Percentiles rank a stretch among this genome's conserved stretches.
phyloP scores from a whole-genome alignment of 208 protist genomes.

The Acanthamoeba sp. region DNA sequence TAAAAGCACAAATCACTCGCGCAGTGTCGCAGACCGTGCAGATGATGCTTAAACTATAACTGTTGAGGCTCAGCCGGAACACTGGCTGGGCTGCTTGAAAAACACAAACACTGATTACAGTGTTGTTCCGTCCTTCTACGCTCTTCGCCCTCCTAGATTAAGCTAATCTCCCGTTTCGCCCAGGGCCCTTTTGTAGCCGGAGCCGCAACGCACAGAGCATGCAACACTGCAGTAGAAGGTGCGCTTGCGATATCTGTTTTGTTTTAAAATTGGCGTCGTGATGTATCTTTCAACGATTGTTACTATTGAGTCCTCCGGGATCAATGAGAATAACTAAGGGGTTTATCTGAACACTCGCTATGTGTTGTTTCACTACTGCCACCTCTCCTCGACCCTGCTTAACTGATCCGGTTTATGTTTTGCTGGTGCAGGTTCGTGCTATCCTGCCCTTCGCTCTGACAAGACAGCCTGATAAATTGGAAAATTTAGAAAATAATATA shows the following conservation, averaged over 20 bases:
- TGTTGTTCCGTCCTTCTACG: not conserved
- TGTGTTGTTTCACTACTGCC: not conserved
- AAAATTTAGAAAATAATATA: too few relatives aligned
- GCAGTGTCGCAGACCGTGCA: not conserved
- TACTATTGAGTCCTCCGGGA: conserved; percentile 42
- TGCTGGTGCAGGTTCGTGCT: not conserved
- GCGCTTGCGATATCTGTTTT: not conserved
- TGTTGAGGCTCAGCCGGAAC: not conserved
- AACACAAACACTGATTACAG: not conserved
- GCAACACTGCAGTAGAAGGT: not conserved
- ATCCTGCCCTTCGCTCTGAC: too few relatives aligned
- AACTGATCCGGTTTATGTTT: not conserved
- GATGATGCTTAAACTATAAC: conserved; percentile 48
- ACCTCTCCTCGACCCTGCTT: not conserved
- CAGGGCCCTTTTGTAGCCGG: too few relatives aligned
- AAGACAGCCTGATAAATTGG: too few relatives aligned
- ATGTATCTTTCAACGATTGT: conserved; percentile 47
- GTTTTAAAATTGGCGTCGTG: not conserved
- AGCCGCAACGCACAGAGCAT: too few relatives aligned
- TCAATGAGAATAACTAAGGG: conserved; percentile 59
- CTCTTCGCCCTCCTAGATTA: too few relatives aligned
- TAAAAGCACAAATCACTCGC: not conserved
- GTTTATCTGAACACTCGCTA: conserved; percentile 34
- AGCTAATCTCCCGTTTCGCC: too few relatives aligned
- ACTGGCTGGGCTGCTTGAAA: not conserved